Evolutionary conservation across 73 alveolate genomes (phyloP).

Genomic region (Chromera velia): DNA sequence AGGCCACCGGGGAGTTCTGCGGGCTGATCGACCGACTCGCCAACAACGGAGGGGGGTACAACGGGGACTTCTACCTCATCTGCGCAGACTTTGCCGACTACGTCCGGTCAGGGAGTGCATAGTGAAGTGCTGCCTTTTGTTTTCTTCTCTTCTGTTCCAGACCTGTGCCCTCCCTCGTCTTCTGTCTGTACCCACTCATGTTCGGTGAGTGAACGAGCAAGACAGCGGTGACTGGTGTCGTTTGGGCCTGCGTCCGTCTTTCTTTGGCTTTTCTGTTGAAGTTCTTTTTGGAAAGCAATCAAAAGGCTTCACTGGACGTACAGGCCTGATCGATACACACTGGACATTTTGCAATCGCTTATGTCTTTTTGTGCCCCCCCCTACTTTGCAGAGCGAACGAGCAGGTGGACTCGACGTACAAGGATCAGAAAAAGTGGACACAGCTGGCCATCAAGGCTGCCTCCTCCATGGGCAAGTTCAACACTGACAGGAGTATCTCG

Average conservation of each 20-base stretch:
- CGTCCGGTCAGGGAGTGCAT: no score
- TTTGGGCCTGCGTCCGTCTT: neutral
- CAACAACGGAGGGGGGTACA: neutral
- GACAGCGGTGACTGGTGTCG: neutral
- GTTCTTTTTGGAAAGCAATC: no score
- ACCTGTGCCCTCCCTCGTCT: neutral
- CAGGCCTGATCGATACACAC: no score
- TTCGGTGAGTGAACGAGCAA: constrained; percentile 17
- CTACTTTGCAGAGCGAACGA: constrained; percentile 35
- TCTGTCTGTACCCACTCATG: neutral
- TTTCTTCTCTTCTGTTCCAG: neutral
- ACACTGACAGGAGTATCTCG: constrained; percentile 76
- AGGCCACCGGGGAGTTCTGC: constrained; percentile 28
- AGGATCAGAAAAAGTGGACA: constrained; percentile 66
- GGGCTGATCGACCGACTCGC: neutral
- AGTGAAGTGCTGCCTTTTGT: constrained; percentile 44
- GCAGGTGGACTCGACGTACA: constrained; percentile 62
- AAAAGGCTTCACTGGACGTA: no score
- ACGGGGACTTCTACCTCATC: constrained; percentile 45
- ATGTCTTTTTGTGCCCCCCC: neutral
- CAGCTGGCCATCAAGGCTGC: constrained; percentile 71
- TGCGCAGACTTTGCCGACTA: constrained; percentile 58
- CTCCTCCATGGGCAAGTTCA: constrained; percentile 72
- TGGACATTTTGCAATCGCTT: no score
- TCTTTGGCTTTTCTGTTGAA: no score